These are phyloP conservation scores for Atkinsonella texensis DNA, from an alignment of 2,329 filamentous ascomycete species.

Conservation along the genomic window DNA sequence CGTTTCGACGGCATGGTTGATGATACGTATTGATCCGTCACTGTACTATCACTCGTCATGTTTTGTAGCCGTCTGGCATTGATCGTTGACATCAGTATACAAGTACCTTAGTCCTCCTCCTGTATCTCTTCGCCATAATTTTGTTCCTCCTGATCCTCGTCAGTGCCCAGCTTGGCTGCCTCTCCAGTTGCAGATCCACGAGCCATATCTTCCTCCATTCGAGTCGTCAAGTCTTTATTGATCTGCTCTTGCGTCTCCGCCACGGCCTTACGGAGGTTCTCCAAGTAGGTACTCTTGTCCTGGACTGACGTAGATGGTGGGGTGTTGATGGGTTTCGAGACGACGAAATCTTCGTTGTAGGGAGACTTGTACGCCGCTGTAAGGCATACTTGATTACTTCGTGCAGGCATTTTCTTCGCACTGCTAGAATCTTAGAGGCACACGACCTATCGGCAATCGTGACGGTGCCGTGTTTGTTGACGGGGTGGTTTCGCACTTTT, in stretches of 20 bases:
- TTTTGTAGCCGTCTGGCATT: neutral
- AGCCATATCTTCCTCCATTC: conserved; percentile 63
- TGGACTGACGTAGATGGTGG: conserved; percentile 24
- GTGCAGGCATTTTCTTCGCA: neutral
- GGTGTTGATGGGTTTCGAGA: conserved; percentile 24
- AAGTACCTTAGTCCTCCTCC: conserved; percentile 39
- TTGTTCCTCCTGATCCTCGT: conserved; percentile 54
- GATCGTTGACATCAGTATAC: neutral
- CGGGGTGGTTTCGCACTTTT: neutral
- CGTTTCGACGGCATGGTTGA: neutral
- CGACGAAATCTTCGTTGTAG: conserved; percentile 33
- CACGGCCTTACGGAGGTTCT: conserved; percentile 44
- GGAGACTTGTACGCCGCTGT: conserved; percentile 43
- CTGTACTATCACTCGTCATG: conserved; percentile 14
- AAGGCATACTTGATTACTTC: conserved; percentile 16
- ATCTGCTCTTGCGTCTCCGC: conserved; percentile 49
- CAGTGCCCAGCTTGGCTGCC: conserved; percentile 18
- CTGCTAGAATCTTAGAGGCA: neutral
- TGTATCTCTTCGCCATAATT: conserved; percentile 80
- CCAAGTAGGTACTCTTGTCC: conserved; percentile 48
- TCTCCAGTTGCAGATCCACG: conserved; percentile 23
- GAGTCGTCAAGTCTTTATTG: conserved; percentile 58
- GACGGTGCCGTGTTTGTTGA: neutral
- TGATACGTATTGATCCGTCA: conserved; percentile 9
- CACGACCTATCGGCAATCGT: neutral